Percentiles rank a stretch among this genome's conserved stretches.
Evolutionary conservation across 768 basidiomycete species (phyloP).

Genomic region (Crepidotus variabilis): DNA sequence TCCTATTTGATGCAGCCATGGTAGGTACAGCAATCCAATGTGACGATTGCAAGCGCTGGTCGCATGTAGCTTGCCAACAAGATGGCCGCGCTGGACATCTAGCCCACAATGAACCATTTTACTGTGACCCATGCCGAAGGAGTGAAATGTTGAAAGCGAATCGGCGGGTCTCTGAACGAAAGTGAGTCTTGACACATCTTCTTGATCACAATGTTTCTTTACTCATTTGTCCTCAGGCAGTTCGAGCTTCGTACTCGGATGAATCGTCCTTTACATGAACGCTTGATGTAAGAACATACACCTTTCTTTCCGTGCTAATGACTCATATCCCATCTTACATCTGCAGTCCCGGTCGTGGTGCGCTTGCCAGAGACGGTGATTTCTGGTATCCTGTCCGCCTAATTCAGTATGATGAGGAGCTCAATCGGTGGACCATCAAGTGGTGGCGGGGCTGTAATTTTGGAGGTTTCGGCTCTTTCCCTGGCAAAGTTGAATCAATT

Average conservation of each 20-base stretch:
- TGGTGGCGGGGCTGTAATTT: conserved; percentile 17
- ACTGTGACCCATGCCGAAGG: conserved; percentile 6
- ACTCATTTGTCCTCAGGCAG: neutral
- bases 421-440: conserved; percentile 12
- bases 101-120: neutral
- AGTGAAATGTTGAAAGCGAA: neutral
- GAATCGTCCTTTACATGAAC: neutral
- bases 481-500: neutral
- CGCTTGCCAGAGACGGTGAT: conserved; percentile 10
- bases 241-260: neutral
- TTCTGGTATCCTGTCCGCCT: conserved; percentile 25
- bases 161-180: neutral
- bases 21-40: conserved; percentile 17
- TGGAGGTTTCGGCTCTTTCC: neutral
- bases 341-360: conserved; percentile 16
- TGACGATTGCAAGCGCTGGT: conserved; percentile 14
- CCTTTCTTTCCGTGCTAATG: neutral
- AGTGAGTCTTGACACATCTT: neutral
- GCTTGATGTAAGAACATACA: neutral
- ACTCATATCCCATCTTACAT: neutral
- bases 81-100: conserved; percentile 13
- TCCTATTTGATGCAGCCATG: conserved; percentile 1
- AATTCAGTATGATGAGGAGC: conserved; percentile 6
- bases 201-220: neutral
- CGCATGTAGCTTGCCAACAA: conserved; percentile 18